Evolutionary conservation across 345 rosid species (phyloP).

Genomic region (Rubroshorea leprosula): DNA sequence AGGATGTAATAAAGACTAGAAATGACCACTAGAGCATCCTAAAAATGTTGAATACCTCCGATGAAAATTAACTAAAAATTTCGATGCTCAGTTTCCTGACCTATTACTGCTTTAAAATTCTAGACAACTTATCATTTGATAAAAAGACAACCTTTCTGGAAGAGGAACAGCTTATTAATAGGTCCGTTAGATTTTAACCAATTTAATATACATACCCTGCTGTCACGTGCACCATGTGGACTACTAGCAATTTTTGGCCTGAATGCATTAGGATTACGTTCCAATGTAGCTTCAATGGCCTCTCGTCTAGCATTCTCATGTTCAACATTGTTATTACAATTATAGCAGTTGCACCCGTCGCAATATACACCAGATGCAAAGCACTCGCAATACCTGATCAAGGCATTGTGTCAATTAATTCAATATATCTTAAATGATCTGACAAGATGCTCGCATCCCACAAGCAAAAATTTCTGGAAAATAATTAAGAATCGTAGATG

Average conservation of each 20-base stretch:
- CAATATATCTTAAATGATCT: background rate
- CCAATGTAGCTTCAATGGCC: conserved; percentile 90
- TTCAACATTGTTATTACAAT: conserved; percentile 91
- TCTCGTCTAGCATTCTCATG: conserved; percentile 87
- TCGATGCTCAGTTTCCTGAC: background rate
- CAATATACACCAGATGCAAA: conserved; percentile 96
- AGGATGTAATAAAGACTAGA: background rate
- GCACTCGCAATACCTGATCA: conserved; percentile 89
- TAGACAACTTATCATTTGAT: background rate
- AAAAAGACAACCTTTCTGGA: background rate
- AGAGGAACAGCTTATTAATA: background rate
- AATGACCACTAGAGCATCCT: background rate
- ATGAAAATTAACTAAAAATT: background rate
- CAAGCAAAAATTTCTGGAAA: background rate
- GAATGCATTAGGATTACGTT: conserved; percentile 96
- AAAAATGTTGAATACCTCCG: too few species aligned
- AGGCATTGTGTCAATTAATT: background rate
- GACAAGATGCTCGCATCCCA: background rate
- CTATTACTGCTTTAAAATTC: background rate
- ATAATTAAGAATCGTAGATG: too few species aligned
- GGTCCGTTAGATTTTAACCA: background rate
- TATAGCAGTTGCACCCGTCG: conserved; percentile 95
- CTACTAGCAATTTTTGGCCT: conserved; percentile 98
- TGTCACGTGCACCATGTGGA: conserved; percentile 75
- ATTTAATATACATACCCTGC: conserved; percentile 41